Evolutionary conservation across 1,284 basidiomycete species (phyloP), one percentile per base, ranked within the genome.

Genomic region (Ustilago xerochloae): DNA sequence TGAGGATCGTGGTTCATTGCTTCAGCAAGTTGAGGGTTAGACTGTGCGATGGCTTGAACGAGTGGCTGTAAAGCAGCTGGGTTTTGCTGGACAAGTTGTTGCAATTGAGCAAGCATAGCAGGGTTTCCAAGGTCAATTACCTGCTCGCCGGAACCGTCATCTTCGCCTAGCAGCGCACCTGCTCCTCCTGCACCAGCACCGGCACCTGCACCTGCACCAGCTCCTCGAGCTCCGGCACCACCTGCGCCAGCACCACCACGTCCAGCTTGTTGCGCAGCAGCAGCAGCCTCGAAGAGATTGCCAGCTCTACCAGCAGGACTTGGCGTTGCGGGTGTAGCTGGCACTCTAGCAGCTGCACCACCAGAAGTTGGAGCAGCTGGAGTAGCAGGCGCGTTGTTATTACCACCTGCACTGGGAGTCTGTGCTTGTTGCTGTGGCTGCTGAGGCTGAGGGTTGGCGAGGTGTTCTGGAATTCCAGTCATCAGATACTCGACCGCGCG

Each of bases 401-500:
- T 85, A 79, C 91, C 89, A n/a, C 88, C 88, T 6, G 93, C 93
- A 66, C 94, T 93, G 9, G 74, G 63, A 80, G 41, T 83, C 85
- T n/a, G 79, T 85, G 35, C 82, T 2, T 41, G 46, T 22, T 51
- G 35, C 35, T 51, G 49, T 20, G 35, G 48, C 22, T 51, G 54
- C 33, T 56, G 55, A 83, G 30, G 84, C 85, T 20, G 83, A 75
- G 22, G 78, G 82, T 52, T 80, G 82, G 50, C 85, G 51, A 57
- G 43, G 20, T 59, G 54, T 32, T 73, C 65, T 7, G 63, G 62
- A 28, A 75, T 64, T 87, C 91, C 81, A 71, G 85, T 97, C 89
- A 98, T 92, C 51, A 99, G 87, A 86, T 99, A 99, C 85, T 99
- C 97, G 28, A 95, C 95, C 7, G 97, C 97, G 43, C 97, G 90